Evolutionary conservation across 306 rosid species (phyloP), one percentile per base, ranked within the genome.

Genomic region (peach (Prunus persica)): DNA sequence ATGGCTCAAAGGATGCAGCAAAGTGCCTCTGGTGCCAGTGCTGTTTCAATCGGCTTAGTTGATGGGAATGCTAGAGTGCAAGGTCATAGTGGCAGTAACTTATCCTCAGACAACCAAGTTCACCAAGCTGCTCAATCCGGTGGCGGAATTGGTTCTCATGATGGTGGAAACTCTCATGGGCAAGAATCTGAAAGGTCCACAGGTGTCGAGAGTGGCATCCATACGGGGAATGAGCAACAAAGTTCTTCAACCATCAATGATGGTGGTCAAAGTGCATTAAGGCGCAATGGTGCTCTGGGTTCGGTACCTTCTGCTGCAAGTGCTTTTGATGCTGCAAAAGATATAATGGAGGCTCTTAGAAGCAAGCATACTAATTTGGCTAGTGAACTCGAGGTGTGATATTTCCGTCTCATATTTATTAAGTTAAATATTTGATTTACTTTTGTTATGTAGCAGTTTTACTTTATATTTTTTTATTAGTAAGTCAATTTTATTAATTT

Each of bases 241-340:
- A 90, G 89, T 81, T 87, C 97, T 76, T 90, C 97, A 67, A 87
- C 79, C 78, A 84, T 88, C 78, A 84, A 64, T 87, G 99, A 96
- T 55, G 86, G 93, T 79, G 78, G 92, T 88, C 99, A 92, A 74
- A 95, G 84, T 87, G 82, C 93, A 78, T 82, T 88, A 71, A 88
- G 96, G 83, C 99, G 97, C 57, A 85, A 87, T 83, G 92, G 96
- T 85, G 93, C 96, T 81, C 84, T 89, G 52, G 99, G 99, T 78
- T 84, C 87, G 73, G 97, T 82, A 78, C 93, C 97, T 69, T 96
- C 99, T 72, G 98, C 99, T 77, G 90, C 98, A 71, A 91, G 93
- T 79, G 99, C 99, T 79, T 96, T 96, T 81, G 99, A 96, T 87
- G 97, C 99, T 83, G 97, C 99, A 28, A 96, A 96, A 89, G 99